Evolutionary conservation across 192 early-diverging fungal species (phyloP).

Genomic region (Gorgonomyces haynaldii): DNA sequence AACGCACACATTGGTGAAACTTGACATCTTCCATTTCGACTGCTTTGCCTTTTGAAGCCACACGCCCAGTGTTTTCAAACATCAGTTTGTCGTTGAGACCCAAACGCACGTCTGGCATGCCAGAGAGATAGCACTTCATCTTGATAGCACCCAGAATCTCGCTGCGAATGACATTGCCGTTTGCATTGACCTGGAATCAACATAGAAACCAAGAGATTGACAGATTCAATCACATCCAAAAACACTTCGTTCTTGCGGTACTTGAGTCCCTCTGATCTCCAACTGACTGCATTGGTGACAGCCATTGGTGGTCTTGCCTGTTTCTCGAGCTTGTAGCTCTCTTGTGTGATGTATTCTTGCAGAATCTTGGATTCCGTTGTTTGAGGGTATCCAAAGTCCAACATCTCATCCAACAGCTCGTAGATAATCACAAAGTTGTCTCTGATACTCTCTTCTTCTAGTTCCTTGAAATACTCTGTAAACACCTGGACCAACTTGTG

Average conservation of each 20-base stretch:
- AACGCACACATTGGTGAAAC: constrained; percentile 97
- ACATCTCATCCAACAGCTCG: constrained; percentile 46
- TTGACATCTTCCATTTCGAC: constrained; percentile 98
- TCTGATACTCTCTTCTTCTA: constrained; percentile 63
- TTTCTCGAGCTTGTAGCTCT: constrained; percentile 86
- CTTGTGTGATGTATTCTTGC: constrained; percentile 90
- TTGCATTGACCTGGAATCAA: constrained; percentile 36
- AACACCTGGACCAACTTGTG: constrained; percentile 87
- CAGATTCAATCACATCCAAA: constrained; percentile 96
- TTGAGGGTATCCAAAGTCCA: constrained; percentile 76
- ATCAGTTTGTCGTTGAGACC: constrained; percentile 94
- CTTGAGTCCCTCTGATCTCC: constrained; percentile 85
- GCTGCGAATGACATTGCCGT: constrained; percentile 78
- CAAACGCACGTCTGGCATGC: constrained; percentile 94
- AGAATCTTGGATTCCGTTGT: constrained; percentile 58
- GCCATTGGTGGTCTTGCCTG: constrained; percentile 78
- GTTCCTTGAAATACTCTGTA: constrained; percentile 82
- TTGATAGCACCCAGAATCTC: constrained; percentile 87
- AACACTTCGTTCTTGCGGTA: constrained; percentile 99
- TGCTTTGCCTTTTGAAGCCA: constrained; percentile 24
- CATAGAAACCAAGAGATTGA: constrained; percentile 71
- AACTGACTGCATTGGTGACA: constrained; percentile 82
- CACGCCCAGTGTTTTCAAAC: constrained; percentile 82
- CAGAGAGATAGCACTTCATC: constrained; percentile 92
- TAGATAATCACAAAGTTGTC: constrained; percentile 50